Conservation (phyloP, 495 filamentous ascomycete genomes). For the Aspergillus sparsus region DNA sequence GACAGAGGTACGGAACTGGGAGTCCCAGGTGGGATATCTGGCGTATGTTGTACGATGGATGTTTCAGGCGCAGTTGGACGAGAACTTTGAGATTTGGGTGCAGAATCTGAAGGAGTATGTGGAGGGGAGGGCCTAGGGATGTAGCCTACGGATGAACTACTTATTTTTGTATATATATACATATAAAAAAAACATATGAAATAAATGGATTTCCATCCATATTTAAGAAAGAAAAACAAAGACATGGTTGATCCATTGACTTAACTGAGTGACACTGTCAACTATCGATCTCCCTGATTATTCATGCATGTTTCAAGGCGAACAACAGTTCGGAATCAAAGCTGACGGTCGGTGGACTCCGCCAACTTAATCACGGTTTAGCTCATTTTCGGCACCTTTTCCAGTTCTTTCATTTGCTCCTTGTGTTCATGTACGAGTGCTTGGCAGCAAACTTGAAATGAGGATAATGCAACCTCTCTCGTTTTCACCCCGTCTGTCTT, state of each 20-base stretch:
- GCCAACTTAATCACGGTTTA: constrained; percentile 3
- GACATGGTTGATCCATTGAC: no score
- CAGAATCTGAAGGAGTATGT: constrained; percentile 40
- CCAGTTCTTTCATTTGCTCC: no score
- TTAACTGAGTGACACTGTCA: no score
- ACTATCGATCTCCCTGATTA: no score
- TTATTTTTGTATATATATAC: no score
- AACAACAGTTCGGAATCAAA: background rate
- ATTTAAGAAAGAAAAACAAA: no score
- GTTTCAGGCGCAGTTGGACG: constrained; percentile 35
- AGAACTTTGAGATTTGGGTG: constrained; percentile 44
- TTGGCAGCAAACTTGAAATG: background rate
- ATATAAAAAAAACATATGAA: no score
- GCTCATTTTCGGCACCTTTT: background rate
- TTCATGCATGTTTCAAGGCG: background rate
- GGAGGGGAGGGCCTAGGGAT: constrained; percentile 17
- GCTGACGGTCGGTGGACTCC: background rate
- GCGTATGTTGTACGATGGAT: constrained; percentile 44
- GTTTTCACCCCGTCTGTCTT: no score
- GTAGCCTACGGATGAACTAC: background rate
- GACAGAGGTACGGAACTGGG: constrained; percentile 48
- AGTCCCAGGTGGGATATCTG: constrained; percentile 41
- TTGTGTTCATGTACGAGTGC: background rate
- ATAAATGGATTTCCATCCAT: no score
- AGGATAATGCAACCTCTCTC: background rate